A percentile compares a stretch with the other conserved stretches of the same genome.
Conservation (phyloP, 2,329 filamentous ascomycete species). For the Canariomyces notabilis region DNA sequence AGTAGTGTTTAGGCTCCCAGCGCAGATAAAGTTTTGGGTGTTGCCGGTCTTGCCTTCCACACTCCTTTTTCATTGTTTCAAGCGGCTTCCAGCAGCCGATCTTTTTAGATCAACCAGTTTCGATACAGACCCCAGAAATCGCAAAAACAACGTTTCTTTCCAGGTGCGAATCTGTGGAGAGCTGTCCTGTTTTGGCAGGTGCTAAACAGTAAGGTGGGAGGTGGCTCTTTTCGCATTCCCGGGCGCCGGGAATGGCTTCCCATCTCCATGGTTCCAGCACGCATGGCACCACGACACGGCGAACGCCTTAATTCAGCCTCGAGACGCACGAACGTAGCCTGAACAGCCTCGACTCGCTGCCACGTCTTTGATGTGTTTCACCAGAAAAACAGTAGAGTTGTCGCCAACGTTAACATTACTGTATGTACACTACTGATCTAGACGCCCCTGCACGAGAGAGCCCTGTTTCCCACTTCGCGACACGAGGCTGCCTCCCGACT, state of each 20-base stretch:
- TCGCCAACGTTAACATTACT: too few relatives aligned
- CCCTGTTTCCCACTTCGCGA: too few relatives aligned
- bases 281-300: neutral
- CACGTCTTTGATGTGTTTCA: too few relatives aligned
- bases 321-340: neutral
- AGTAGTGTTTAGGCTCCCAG: too few relatives aligned
- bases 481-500: too few relatives aligned
- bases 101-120: conserved; percentile 8
- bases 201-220: conserved; percentile 5
- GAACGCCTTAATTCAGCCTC: neutral
- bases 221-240: conserved; percentile 10
- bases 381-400: too few relatives aligned
- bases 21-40: too few relatives aligned
- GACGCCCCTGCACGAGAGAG: too few relatives aligned
- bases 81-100: neutral
- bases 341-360: neutral
- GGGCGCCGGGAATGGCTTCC: conserved; percentile 13
- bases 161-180: conserved; percentile 14
- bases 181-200: conserved; percentile 19
- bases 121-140: conserved; percentile 14
- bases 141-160: conserved; percentile 7
- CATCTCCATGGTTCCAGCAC: neutral
- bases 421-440: too few relatives aligned
- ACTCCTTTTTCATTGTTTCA: neutral
- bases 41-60: too few relatives aligned